Evolutionary conservation across 805 yeast genomes (phyloP), one percentile per base, ranked within the genome.

Genomic region (Ogataea minuta): DNA sequence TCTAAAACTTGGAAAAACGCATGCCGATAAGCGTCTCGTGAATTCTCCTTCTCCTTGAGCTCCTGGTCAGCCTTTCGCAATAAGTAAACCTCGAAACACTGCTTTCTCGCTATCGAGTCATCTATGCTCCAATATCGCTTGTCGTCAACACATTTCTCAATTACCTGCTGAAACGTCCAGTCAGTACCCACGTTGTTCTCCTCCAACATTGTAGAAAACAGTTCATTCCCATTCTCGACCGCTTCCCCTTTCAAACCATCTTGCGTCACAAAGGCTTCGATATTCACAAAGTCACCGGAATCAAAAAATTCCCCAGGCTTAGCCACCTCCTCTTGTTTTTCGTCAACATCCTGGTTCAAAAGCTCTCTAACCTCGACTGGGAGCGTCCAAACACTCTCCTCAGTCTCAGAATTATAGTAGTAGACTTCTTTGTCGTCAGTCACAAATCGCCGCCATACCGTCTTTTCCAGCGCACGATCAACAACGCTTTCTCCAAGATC

Each of bases 361-460:
- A 35, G 32, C 34, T 27, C 39, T 24, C 9, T 34, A 25, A 76
- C 67, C 23, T 71, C 80, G 1, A 57, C 67, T 0, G 96, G 96
- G n/a, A 76, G 60, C 13, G 80, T 84, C 96, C 96, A 90, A 0
- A 81, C 79, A 13, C 93, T 81, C 52, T 79, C 79, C 5, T 77
- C 72, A 0, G 91, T 76, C 19, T 61, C 60, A 10, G 70, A 65
- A 54, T 84, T 84, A 60, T 81, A 81, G 66, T 84, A 89, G 59
- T 88, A 88, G 13, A 68, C 43, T 3, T 90, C 75, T 9, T 69
- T 89, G 6, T 74, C 80, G 9, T 73, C 73, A 0, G 81, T 68
- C 2, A 59, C 54, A 23, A 62, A 69, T 48, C 65, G 67, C 23
- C 62, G 63, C 86, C 86, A 82, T 12, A 74, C 76, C 1, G 81